Percentiles rank a stretch among this genome's conserved stretches.
These are phyloP conservation scores for Aethionema arabicum DNA, from an alignment of 345 rosid species.

Conservation along the genomic window DNA sequence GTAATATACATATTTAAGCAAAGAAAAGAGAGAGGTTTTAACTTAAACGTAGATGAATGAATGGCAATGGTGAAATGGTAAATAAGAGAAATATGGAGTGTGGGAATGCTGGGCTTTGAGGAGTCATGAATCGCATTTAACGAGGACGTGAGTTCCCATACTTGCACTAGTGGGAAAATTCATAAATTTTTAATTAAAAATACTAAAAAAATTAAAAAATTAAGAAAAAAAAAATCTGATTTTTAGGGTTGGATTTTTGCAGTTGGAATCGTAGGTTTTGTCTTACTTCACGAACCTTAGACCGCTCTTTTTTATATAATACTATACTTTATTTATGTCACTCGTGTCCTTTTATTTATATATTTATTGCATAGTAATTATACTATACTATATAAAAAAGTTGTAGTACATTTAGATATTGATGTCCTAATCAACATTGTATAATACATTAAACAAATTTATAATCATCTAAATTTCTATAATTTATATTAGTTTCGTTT, in stretches of 20 bases:
- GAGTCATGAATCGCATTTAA: conserved; percentile 69
- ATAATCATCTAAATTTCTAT: background rate
- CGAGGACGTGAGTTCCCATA: conserved; percentile 97
- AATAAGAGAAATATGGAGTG: conserved; percentile 63
- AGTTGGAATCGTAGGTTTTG: conserved; percentile 62
- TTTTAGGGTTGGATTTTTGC: conserved; percentile 50
- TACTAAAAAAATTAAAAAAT: too few relatives aligned
- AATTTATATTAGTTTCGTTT: conserved; percentile 12
- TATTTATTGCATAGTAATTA: conserved; percentile 23
- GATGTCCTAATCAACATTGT: too few relatives aligned
- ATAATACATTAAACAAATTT: too few relatives aligned
- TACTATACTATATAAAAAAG: background rate
- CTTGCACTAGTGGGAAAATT: conserved; percentile 74
- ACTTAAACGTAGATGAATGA: conserved; percentile 41
- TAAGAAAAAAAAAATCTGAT: conserved; percentile 15
- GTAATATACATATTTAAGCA: conserved; percentile 14
- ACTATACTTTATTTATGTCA: conserved; percentile 21
- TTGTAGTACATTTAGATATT: background rate
- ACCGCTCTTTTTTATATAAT: conserved; percentile 21
- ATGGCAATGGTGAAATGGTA: conserved; percentile 45
- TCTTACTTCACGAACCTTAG: conserved; percentile 36
- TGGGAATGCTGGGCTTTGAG: conserved; percentile 99
- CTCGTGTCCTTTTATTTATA: conserved; percentile 45
- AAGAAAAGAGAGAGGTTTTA: conserved; percentile 37
- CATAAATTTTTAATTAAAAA: too few relatives aligned